Percentiles rank a stretch among this genome's conserved stretches.
phyloP scores from a whole-genome alignment of 78 protist genomes.

The Pelomyxa schiedti region DNA sequence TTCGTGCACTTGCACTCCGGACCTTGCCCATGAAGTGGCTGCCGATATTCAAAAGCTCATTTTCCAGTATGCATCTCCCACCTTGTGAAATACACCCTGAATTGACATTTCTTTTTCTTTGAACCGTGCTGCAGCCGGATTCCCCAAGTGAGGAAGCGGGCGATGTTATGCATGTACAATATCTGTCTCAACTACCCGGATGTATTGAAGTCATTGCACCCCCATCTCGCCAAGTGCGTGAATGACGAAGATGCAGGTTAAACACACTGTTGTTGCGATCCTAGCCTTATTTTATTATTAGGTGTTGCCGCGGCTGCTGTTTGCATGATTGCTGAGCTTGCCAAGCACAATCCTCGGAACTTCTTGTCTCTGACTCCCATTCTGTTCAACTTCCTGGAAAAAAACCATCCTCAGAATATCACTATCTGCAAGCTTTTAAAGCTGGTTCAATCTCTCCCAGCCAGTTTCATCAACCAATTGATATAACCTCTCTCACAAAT shows the following conservation, averaged over 20 bases:
- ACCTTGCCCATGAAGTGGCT: conserved; percentile 81
- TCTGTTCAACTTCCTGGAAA: conserved; percentile 71
- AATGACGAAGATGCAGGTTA: conserved; percentile 81
- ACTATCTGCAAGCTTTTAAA: too few relatives aligned
- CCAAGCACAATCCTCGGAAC: conserved; percentile 86
- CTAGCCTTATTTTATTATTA: too few relatives aligned
- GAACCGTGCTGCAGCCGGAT: too few relatives aligned
- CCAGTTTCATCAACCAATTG: too few relatives aligned
- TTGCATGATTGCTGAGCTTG: conserved; percentile 89
- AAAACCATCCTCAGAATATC: too few relatives aligned
- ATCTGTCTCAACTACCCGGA: conserved; percentile 82
- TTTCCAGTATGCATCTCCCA: too few relatives aligned
- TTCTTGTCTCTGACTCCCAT: conserved; percentile 84
- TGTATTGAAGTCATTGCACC: conserved; percentile 84
- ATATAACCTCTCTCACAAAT: too few relatives aligned
- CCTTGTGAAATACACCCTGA: too few relatives aligned
- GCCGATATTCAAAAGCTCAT: conserved; percentile 71
- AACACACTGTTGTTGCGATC: too few relatives aligned
- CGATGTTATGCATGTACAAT: conserved; percentile 62
- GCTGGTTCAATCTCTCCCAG: too few relatives aligned
- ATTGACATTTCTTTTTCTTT: too few relatives aligned
- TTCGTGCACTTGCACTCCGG: conserved; percentile 75
- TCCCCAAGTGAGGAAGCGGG: conserved; percentile 76
- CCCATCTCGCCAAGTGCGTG: conserved; percentile 73
- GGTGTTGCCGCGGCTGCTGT: conserved; percentile 80